Conservation (phyloP, 768 basidiomycete genomes). For the Rhodosporidiobolus odoratus region DNA sequence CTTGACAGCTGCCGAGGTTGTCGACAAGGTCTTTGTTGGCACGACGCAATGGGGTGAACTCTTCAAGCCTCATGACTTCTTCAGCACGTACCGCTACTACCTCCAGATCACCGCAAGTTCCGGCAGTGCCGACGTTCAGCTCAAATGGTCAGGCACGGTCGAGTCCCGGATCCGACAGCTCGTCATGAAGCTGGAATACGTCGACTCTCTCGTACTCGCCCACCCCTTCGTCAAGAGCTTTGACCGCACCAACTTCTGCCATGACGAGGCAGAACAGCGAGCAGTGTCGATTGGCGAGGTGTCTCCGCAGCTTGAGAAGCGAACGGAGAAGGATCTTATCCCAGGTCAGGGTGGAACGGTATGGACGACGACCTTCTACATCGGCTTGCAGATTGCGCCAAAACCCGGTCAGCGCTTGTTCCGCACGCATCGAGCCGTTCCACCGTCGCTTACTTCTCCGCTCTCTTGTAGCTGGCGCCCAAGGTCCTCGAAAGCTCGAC, state of each 20-base stretch:
- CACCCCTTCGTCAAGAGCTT: constrained; percentile 96
- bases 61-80: constrained; percentile 94
- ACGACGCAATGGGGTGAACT: constrained; percentile 82
- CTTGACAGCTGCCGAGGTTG: constrained; percentile 76
- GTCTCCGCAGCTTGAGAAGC: constrained; percentile 62
- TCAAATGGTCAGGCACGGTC: constrained; percentile 99
- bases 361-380: constrained; percentile 94
- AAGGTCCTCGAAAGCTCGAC: constrained; percentile 77
- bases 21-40: constrained; percentile 74
- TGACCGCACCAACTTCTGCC: constrained; percentile 76
- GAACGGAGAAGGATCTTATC: constrained; percentile 73
- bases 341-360: constrained; percentile 53
- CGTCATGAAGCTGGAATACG: constrained; percentile 95
- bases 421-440: neutral
- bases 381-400: constrained; percentile 85
- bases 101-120: constrained; percentile 92
- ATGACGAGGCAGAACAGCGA: constrained; percentile 78
- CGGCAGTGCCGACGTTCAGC: constrained; percentile 71
- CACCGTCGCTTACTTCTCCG: too few relatives aligned
- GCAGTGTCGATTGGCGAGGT: constrained; percentile 83
- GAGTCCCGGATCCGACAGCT: constrained; percentile 93
- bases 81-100: constrained; percentile 93
- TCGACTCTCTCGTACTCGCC: constrained; percentile 81
- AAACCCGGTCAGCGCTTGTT: constrained; percentile 61
- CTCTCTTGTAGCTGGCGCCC: constrained; percentile 59